Evolutionary conservation across 768 basidiomycete species (phyloP).

Genomic region (Boletus fagicola): DNA sequence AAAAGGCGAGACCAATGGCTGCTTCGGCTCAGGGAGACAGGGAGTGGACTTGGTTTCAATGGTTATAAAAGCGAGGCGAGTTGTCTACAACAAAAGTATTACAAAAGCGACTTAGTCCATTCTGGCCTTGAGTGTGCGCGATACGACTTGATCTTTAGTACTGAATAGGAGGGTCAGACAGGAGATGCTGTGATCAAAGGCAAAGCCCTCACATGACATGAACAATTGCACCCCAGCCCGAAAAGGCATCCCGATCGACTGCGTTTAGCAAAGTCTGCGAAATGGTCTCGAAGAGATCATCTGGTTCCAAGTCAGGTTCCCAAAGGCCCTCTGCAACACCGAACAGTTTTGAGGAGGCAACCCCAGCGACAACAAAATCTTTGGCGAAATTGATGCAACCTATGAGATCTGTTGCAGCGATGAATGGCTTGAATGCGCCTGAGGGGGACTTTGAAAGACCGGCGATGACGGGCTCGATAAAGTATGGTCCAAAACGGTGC

Average conservation of each 20-base stretch:
- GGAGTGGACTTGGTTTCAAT: not conserved
- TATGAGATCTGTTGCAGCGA: conserved; percentile 92
- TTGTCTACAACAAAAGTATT: conserved; percentile 21
- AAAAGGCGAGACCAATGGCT: not conserved
- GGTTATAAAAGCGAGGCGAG: not conserved
- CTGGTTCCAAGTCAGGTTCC: conserved; percentile 95
- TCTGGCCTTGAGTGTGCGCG: conserved; percentile 83
- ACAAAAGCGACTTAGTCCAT: conserved; percentile 66
- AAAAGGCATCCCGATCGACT: conserved; percentile 93
- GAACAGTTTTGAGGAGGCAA: conserved; percentile 87
- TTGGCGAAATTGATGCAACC: conserved; percentile 92
- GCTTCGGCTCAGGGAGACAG: too few relatives aligned
- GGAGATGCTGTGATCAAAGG: conserved; percentile 6
- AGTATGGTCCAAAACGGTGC: conserved; percentile 93
- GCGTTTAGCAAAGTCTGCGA: conserved; percentile 94
- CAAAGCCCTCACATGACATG: conserved; percentile 79
- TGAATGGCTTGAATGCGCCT: conserved; percentile 82
- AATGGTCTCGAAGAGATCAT: conserved; percentile 98
- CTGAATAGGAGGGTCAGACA: conserved; percentile 34
- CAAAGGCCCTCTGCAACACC: conserved; percentile 98
- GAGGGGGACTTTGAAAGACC: conserved; percentile 76
- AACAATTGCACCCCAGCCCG: conserved; percentile 95
- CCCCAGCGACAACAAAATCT: conserved; percentile 96
- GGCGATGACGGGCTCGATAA: conserved; percentile 94
- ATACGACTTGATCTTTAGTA: conserved; percentile 73